Base-by-base conservation (phyloP, 352 stramenopile species). In the Phytopythium sindhum region DNA sequence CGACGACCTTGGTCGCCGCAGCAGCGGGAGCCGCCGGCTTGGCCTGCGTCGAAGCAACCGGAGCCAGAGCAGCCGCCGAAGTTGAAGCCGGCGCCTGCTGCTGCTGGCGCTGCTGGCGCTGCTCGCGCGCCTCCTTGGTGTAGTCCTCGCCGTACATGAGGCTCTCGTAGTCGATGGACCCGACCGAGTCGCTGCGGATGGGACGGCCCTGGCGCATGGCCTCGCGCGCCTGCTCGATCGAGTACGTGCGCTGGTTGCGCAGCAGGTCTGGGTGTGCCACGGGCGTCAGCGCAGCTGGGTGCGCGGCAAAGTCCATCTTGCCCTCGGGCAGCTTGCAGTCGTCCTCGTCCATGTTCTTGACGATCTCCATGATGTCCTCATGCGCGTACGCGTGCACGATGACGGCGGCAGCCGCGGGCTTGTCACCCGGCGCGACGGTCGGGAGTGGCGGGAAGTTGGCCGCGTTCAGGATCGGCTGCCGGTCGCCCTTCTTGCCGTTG, bases 321-420 rank as follows among this genome's bases (percentile, higher is more conserved):
- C 79, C 83, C 2, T 74, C 79, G 2, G 77, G 70, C 17, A 92
- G 57, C 66, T 80, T 83, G 66, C 83, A 93, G 65, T 97, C 87
- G 45, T 80, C 80, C 45, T 96, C 88, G 62, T 96, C 88, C 86
- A 97, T 91, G 70, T 93, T 78, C 74, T 94, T 96, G 39, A 96
- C 90, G 61, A 96, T 95, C 67, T 94, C 86, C 74, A 97, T 88
- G 60, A 97, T 96, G 65, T 97, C 90, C 67, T 97, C 90, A 69
- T 96, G 86, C 37, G 79, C 68, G 72, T 96, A 97, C 62, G 83
- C 72, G 68, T 87, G 66, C 51, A 70, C 85, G 68, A 91, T 91
- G 26, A 69, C 81, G 24, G 65, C 68, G 33, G 67, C 68, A 23
- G 54, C 68, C 26, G 72, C 73, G n/a, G 64, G 63, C 63, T 82